A percentile compares a stretch with the other conserved stretches of the same genome.
Conservation (phyloP, 2,329 filamentous ascomycete species). For the Apiospora arundinis region DNA sequence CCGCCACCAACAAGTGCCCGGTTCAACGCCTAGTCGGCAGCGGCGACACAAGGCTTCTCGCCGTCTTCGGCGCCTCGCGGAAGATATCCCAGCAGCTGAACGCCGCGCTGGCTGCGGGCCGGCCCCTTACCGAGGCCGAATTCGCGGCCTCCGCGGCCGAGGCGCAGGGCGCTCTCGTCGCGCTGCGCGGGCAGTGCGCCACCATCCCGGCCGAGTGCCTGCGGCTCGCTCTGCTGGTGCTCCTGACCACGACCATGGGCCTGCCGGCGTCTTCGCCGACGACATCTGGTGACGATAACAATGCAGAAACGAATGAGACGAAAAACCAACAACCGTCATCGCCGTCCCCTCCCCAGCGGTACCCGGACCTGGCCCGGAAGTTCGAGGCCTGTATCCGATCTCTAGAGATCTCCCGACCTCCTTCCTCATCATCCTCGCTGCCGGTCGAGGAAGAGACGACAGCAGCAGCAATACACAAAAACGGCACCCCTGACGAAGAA, state of each 20-base stretch:
- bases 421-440: background rate
- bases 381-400: background rate
- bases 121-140: background rate
- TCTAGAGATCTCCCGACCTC: background rate
- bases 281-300: background rate
- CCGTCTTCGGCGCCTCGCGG: background rate
- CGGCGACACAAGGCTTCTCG: background rate
- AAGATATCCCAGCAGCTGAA: background rate
- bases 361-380: background rate
- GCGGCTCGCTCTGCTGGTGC: background rate
- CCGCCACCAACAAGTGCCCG: background rate
- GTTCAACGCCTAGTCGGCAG: background rate
- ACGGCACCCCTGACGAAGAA: too few relatives aligned
- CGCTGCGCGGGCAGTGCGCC: background rate
- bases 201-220: constrained; percentile 5
- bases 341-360: background rate
- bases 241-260: constrained; percentile 2
- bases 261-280: background rate
- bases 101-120: background rate
- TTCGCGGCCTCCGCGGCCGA: background rate
- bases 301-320: background rate
- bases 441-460: too few relatives aligned
- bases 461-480: too few relatives aligned
- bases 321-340: background rate
- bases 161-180: background rate